These are phyloP conservation scores for Globisporangium lucens DNA, from an alignment of 352 stramenopile genomes.

Conservation along the genomic window DNA sequence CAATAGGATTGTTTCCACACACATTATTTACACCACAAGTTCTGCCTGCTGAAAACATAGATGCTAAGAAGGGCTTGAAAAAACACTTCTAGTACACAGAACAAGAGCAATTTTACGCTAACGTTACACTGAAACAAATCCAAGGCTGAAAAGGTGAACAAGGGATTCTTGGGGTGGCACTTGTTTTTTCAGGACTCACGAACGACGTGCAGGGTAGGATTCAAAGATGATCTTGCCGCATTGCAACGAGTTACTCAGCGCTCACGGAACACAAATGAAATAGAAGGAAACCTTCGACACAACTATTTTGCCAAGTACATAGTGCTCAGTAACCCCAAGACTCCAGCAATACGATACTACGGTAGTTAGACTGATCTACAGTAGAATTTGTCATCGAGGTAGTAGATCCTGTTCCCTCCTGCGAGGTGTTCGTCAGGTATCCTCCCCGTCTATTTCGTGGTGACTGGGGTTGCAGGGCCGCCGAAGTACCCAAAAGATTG, in stretches of 20 bases:
- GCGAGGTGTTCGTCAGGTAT: not conserved
- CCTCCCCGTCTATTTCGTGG: not conserved
- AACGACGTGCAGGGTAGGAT: not conserved
- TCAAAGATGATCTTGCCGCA: not conserved
- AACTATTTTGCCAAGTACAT: not conserved
- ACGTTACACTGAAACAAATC: no score
- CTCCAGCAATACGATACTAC: not conserved
- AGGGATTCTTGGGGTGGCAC: not conserved
- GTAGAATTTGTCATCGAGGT: not conserved
- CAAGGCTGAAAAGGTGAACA: no score
- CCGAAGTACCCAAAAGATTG: not conserved
- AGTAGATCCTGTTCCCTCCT: not conserved
- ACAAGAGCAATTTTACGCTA: no score
- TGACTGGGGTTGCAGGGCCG: not conserved
- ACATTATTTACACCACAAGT: no score
- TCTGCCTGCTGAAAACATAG: no score
- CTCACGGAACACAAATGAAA: not conserved
- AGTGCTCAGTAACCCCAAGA: not conserved
- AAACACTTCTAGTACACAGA: no score
- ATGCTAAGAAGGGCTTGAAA: no score
- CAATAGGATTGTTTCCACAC: no score
- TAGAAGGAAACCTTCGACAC: not conserved
- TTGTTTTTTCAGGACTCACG: not conserved
- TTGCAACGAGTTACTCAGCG: not conserved
- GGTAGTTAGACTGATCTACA: not conserved